Base-by-base conservation (phyloP, 2,329 filamentous ascomycete species). In the Dichotomopilus funicola region DNA sequence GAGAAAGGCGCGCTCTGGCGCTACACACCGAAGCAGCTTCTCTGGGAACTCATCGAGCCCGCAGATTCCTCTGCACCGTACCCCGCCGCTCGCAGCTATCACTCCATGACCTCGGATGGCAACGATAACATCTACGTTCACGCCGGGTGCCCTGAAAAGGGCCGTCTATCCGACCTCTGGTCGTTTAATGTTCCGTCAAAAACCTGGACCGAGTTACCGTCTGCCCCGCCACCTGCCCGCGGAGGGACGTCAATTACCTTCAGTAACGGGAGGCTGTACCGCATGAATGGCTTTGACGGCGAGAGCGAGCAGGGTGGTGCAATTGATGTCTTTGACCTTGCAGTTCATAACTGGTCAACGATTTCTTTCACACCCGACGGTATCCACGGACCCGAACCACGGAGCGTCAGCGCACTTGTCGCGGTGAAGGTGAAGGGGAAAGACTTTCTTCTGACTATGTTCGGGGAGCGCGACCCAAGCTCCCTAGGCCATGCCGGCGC, bases 271-370 rank as follows among this genome's bases (percentile, higher is more conserved):
- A 68, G 74, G 53, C 42, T 87, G 3, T 87, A 79, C 63, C 73
- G 83, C 1, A 82, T 85, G 75, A 80, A 81, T 58, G 84, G 84
- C 0, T 87, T 86, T 53, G 82, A 86, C 63, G 84, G 83, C 0
- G 74, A 71, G 9, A 75, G 64, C 0, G 83, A 87, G 62, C 74
- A 81, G 37, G 83, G 84, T 0, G 82, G 81, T 0, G 67, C 62
- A 2, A 31, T 87, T 8, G 83, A 87, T 55, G 66, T 82, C 2
- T 71, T 62, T 35, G 64, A 72, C 42, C 38, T 56, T 3, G 45
- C 34, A 0, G 38, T 59, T 2, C 54, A 58, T n/a, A 36, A 58
- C 1, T 72, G 70, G 70, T 55, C 50, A 3, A 66, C 62, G 0
- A 51, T 65, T 19, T 4, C 12, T 0, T 71, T 63, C 51, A 33